Evolutionary conservation across 768 basidiomycete genomes (phyloP), one percentile per base, ranked within the genome.

Genomic region (Suillus decipiens): DNA sequence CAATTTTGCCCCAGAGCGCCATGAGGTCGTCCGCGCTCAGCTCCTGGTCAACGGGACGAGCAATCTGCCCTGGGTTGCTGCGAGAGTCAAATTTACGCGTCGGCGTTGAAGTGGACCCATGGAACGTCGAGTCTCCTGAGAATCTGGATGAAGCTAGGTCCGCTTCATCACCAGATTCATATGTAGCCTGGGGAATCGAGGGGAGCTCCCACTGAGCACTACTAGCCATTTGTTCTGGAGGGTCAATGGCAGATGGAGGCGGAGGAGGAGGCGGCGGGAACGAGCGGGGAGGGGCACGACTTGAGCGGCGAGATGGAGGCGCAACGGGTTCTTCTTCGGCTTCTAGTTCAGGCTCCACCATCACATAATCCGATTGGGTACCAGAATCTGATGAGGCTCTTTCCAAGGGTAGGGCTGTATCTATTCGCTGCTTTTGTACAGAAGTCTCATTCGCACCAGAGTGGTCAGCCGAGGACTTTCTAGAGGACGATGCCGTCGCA

Each of bases 1-100:
- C 95, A 1, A 92, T 86, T 34, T 86, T 85, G 5, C 85, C 85
- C 84, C 89, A 89, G 5, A 93, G 75, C 2, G 80, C 78, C 66
- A 86, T 85, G 57, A 97, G 78, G 15, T 93, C 89, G 47, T 93
- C 92, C 0, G 84, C 63, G 39, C 84, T 77, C 50, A 85, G 69
- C 9, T 78, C 78, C 4, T 72, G 69, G 10, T 83, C 82, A 14
- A 64, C 60, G 31, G 73, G 68, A 47, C 65, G 63, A 14, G 64
- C 60, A 10, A 42, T 39, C 47, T 69, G 70, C 14, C 65, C 24
- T 2, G 66, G 63, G 15, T 59, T 15, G 24, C 63, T 59, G 50
- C 19, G 67, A 19, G 61, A 65, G 55, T 61, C 15, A 43, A 63
- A 64, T 60, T 69, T 62, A 17, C 67, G 63, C 28, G 57, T 60